A percentile compares a stretch with the other conserved stretches of the same genome.
These are phyloP conservation scores for Fistulifera solaris DNA, from an alignment of 108 stramenopile species.

Conservation along the genomic window DNA sequence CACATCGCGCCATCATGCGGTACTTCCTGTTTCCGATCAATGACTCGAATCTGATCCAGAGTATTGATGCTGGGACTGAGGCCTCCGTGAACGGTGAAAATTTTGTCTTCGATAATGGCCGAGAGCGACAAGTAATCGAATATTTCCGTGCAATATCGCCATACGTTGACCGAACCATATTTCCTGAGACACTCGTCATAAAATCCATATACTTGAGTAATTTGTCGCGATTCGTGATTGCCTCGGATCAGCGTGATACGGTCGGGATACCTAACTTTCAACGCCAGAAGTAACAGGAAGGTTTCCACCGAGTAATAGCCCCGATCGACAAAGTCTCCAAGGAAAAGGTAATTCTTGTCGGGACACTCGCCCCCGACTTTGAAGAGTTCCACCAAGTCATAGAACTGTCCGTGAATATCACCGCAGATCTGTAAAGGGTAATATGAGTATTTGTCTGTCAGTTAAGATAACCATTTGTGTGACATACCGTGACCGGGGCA, in stretches of 20 bases:
- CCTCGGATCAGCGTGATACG: slow-evolving; percentile 97
- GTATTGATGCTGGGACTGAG: slow-evolving; percentile 91
- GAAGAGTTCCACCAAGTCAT: slow-evolving; percentile 97
- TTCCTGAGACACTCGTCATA: slow-evolving; percentile 98
- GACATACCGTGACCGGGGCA: slow-evolving; percentile 93
- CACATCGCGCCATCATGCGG: slow-evolving; percentile 99
- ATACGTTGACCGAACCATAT: slow-evolving; percentile 96
- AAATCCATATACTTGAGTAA: slow-evolving; percentile 98
- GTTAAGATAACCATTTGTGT: neutral
- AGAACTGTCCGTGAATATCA: slow-evolving; percentile 99
- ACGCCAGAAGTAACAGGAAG: slow-evolving; percentile 88
- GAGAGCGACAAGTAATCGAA: slow-evolving; percentile 91
- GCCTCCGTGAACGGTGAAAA: slow-evolving; percentile 97
- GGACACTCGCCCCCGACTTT: slow-evolving; percentile 98
- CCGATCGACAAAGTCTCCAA: slow-evolving; percentile 99
- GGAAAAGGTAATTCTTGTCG: slow-evolving; percentile 95
- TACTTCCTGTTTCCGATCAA: slow-evolving; percentile 98
- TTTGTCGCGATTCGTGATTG: slow-evolving; percentile 95
- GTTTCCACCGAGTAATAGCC: slow-evolving; percentile 99
- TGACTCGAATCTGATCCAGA: slow-evolving; percentile 95
- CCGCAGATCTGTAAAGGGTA: slow-evolving; percentile 84
- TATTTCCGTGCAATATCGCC: slow-evolving; percentile 98
- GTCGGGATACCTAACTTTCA: slow-evolving; percentile 97
- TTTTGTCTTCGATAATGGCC: slow-evolving; percentile 95
- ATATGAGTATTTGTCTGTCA: slow-evolving; percentile 1